These are phyloP conservation scores for Talinum fruticosum DNA, from an alignment of 148 eudicot species.

Conservation along the genomic window DNA sequence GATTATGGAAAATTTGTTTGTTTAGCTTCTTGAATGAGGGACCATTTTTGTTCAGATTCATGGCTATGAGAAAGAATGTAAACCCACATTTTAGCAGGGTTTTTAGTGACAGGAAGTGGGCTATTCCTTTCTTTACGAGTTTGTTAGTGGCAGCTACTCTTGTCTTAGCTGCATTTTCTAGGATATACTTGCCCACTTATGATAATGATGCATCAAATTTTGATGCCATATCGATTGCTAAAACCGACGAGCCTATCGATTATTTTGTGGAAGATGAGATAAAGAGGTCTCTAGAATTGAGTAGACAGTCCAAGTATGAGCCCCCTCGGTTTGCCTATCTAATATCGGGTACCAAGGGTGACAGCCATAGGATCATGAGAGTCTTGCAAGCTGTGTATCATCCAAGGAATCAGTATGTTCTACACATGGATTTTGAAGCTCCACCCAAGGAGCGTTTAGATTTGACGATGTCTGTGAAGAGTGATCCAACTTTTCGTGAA, in stretches of 20 bases:
- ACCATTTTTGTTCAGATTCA: constrained; percentile 9
- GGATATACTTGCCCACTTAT: constrained; percentile 48
- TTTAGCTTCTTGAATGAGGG: constrained; percentile 13
- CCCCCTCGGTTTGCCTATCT: constrained; percentile 88
- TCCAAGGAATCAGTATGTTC: constrained; percentile 88
- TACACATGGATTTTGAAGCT: constrained; percentile 97
- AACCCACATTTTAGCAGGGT: constrained; percentile 53
- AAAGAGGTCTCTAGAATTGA: constrained; percentile 32
- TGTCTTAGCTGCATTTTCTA: constrained; percentile 45
- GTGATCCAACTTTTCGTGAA: constrained; percentile 64
- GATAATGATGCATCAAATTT: constrained; percentile 42
- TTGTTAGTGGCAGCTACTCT: constrained; percentile 61
- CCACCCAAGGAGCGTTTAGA: constrained; percentile 87
- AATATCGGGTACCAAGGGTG: constrained; percentile 93
- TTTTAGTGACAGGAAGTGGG: constrained; percentile 77
- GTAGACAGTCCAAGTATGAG: constrained; percentile 27
- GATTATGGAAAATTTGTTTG: not conserved
- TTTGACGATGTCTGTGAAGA: constrained; percentile 68
- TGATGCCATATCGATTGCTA: constrained; percentile 30
- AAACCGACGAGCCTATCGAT: constrained; percentile 38
- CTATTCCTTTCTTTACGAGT: constrained; percentile 68
- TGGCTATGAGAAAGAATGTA: constrained; percentile 59
- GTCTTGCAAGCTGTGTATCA: constrained; percentile 93
- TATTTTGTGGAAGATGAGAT: constrained; percentile 73
- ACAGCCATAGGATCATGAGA: constrained; percentile 85